phyloP scores from a whole-genome alignment of 2,329 filamentous ascomycete species.

The Trichoderma sp. region DNA sequence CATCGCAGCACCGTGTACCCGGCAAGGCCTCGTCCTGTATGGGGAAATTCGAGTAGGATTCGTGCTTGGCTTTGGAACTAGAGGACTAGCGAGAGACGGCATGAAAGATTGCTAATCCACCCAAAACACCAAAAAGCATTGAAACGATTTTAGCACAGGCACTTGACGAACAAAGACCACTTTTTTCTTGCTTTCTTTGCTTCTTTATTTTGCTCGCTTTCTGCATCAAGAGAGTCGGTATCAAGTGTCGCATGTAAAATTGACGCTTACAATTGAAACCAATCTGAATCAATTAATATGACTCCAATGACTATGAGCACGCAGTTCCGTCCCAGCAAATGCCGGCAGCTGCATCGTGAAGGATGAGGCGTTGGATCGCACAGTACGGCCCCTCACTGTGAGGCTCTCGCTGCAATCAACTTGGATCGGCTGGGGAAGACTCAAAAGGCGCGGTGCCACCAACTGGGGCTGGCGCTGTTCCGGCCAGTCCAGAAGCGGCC shows the following conservation, averaged over 20 bases:
- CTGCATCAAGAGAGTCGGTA: background rate
- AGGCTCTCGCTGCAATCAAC: background rate
- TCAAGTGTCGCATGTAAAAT: background rate
- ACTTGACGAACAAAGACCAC: background rate
- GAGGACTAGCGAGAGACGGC: background rate
- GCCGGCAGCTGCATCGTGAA: background rate
- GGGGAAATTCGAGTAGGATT: constrained; percentile 13
- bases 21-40: background rate
- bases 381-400: background rate
- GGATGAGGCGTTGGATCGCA: background rate
- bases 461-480: constrained; percentile 21
- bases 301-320: background rate
- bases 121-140: background rate
- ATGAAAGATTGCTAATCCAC: constrained; percentile 5
- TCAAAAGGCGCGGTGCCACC: constrained; percentile 15
- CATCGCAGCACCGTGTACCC: background rate
- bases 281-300: background rate
- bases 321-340: background rate
- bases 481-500: constrained; percentile 34
- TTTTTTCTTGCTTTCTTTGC: background rate
- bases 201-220: background rate
- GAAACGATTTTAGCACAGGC: background rate
- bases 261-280: background rate
- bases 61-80: background rate
- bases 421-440: constrained; percentile 15